phyloP scores from a whole-genome alignment of 257 asterid genomes.

The Penstemon newberryi region DNA sequence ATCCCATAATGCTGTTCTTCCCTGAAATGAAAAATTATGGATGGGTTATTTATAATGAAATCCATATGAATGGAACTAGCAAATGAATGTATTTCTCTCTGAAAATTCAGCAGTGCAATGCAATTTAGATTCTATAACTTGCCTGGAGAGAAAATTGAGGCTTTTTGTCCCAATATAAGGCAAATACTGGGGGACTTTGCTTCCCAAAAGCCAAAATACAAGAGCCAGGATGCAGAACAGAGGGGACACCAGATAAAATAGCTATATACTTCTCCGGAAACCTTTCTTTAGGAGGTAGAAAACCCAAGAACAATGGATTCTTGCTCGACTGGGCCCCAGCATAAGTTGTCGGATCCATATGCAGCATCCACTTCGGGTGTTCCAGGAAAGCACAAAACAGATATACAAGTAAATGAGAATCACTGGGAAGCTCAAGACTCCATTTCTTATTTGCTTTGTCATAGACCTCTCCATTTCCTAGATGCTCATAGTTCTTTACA shows the following conservation, averaged over 20 bases:
- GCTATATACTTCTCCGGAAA: constrained; percentile 92
- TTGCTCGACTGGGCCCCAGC: constrained; percentile 84
- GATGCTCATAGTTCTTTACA: constrained; percentile 84
- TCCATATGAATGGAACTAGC: too few relatives aligned
- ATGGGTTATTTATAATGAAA: constrained; percentile 1
- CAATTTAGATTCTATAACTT: constrained; percentile 32
- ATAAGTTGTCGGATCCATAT: constrained; percentile 78
- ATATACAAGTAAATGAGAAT: constrained; percentile 86
- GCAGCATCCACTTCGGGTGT: constrained; percentile 96
- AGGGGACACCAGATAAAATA: constrained; percentile 74
- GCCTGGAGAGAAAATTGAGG: constrained; percentile 95
- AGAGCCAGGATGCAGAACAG: constrained; percentile 93
- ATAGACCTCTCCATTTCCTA: constrained; percentile 73
- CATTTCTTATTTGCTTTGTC: constrained; percentile 73
- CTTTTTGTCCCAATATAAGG: constrained; percentile 87
- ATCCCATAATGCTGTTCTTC: constrained; percentile 97
- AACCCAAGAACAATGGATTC: constrained; percentile 89
- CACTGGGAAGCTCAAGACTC: constrained; percentile 79
- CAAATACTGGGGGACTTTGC: constrained; percentile 83
- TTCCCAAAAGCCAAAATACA: constrained; percentile 84
- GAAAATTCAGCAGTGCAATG: neutral
- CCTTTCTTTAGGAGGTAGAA: constrained; percentile 87
- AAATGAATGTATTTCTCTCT: too few relatives aligned
- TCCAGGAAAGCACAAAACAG: constrained; percentile 93
- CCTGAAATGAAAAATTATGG: constrained; percentile 47